phyloP scores from a whole-genome alignment of 805 yeast genomes.

The Zygosaccharomyces bisporus region DNA sequence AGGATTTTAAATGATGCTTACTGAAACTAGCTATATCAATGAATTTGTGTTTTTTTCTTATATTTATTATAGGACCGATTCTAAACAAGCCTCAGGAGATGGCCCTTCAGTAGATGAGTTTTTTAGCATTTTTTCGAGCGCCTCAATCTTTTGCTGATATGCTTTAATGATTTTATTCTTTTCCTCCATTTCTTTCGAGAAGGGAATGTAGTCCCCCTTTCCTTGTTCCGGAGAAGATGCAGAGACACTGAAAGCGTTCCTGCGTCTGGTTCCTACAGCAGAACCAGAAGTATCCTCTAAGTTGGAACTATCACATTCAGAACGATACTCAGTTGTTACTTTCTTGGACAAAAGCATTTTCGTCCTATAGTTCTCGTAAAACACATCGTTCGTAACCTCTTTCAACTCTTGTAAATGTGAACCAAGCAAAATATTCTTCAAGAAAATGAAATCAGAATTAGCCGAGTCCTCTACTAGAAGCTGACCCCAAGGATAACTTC shows the following conservation, averaged over 20 bases:
- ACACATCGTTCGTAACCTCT: slow-evolving; percentile 68
- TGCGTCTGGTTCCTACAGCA: slow-evolving; percentile 5
- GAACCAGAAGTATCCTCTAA: slow-evolving; percentile 4
- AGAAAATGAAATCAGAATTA: slow-evolving; percentile 63
- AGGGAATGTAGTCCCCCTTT: slow-evolving; percentile 1
- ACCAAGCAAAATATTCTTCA: slow-evolving; percentile 68
- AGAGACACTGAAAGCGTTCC: slow-evolving; percentile 12
- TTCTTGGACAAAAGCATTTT: slow-evolving; percentile 50
- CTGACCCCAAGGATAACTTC: slow-evolving; percentile 68
- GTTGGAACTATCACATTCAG: neutral
- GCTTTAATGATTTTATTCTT: slow-evolving; percentile 25
- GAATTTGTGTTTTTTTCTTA: neutral
- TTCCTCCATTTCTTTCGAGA: slow-evolving; percentile 21
- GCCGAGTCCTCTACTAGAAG: slow-evolving; percentile 54
- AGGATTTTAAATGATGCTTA: slow-evolving; percentile 1
- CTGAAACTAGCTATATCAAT: neutral
- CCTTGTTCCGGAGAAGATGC: neutral
- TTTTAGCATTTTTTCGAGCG: slow-evolving; percentile 18
- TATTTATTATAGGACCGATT: neutral
- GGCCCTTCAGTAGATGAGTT: slow-evolving; percentile 2
- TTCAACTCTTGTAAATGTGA: slow-evolving; percentile 80
- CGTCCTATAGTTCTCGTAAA: slow-evolving; percentile 79
- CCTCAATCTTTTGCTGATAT: slow-evolving; percentile 24
- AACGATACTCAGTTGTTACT: neutral
- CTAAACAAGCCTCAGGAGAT: slow-evolving; percentile 1